phyloP scores from a whole-genome alignment of 2,329 filamentous ascomycete genomes.

The Leptographium lundbergii region DNA sequence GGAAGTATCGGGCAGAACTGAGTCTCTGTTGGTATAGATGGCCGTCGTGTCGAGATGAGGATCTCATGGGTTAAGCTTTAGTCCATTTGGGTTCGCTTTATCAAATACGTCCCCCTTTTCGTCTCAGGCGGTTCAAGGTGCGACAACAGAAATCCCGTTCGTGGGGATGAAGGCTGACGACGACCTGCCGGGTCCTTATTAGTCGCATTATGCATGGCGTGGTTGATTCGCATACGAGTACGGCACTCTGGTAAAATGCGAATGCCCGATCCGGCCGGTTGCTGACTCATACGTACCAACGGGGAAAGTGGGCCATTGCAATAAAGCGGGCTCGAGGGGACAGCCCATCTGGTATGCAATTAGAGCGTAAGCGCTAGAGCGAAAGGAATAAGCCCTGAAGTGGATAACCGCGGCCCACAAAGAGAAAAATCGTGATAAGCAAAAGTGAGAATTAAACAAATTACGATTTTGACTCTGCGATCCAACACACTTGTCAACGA shows the following conservation, averaged over 20 bases:
- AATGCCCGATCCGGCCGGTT: not conserved
- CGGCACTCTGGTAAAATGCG: too few species aligned
- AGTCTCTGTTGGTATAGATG: not conserved
- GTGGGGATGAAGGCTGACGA: not conserved
- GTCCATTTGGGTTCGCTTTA: not conserved
- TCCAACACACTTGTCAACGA: constrained; percentile 4
- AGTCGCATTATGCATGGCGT: not conserved
- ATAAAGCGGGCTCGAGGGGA: not conserved
- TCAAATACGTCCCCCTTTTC: not conserved
- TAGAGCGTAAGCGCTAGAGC: not conserved
- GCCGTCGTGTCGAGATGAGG: not conserved
- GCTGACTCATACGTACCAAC: not conserved
- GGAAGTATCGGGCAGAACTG: not conserved
- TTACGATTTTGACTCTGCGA: not conserved
- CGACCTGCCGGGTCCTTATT: not conserved
- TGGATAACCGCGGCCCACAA: constrained; percentile 25
- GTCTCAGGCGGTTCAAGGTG: not conserved
- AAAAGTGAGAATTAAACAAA: constrained; percentile 3
- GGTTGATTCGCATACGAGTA: not conserved
- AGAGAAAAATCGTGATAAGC: constrained; percentile 12
- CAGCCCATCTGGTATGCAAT: not conserved
- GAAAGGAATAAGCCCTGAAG: constrained; percentile 9
- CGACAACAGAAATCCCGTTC: not conserved
- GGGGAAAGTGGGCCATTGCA: not conserved
- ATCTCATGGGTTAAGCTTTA: not conserved